These are phyloP conservation scores for Ustilago lituana DNA, from an alignment of 1,284 basidiomycete species.

Conservation along the genomic window DNA sequence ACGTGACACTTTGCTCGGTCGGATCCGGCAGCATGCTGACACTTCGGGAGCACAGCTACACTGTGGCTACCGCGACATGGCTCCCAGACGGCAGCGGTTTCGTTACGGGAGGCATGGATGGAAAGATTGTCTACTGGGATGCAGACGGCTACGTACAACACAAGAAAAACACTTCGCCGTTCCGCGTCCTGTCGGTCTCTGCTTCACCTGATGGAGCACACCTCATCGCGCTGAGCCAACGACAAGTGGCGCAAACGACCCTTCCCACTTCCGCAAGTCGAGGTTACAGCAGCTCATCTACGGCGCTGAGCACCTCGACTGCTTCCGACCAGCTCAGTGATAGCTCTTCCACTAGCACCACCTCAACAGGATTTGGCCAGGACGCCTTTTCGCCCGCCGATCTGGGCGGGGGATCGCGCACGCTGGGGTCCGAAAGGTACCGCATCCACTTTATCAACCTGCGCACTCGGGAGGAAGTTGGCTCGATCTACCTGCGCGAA, in stretches of 20 bases:
- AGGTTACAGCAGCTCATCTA: conserved; percentile 20
- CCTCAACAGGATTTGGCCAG: conserved; percentile 22
- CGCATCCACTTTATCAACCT: conserved; percentile 81
- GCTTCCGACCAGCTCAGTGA: conserved; percentile 38
- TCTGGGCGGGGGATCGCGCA: conserved; percentile 67
- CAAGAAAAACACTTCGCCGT: conserved; percentile 78
- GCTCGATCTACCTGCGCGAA: conserved; percentile 72
- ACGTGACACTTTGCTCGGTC: conserved; percentile 52
- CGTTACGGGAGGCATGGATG: conserved; percentile 88
- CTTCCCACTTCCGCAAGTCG: conserved; percentile 11
- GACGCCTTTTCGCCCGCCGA: conserved; percentile 15
- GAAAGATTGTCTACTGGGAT: conserved; percentile 82
- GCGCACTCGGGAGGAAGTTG: conserved; percentile 69
- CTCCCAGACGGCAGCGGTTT: conserved; percentile 87
- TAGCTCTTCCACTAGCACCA: conserved; percentile 18
- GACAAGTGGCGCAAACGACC: conserved; percentile 22
- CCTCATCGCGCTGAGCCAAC: conserved; percentile 77
- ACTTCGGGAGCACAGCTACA: conserved; percentile 79
- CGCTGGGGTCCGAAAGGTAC: conserved; percentile 68
- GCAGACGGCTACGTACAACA: conserved; percentile 75
- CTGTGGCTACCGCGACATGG: conserved; percentile 87
- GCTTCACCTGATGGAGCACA: conserved; percentile 85
- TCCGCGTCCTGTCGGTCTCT: conserved; percentile 86
- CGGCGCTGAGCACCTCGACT: conserved; percentile 28
- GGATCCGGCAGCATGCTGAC: conserved; percentile 19